Evolutionary conservation across 164 flowering plant genomes (phyloP), one percentile per base, ranked within the genome.

Genomic region (Tetracentron sinense): DNA sequence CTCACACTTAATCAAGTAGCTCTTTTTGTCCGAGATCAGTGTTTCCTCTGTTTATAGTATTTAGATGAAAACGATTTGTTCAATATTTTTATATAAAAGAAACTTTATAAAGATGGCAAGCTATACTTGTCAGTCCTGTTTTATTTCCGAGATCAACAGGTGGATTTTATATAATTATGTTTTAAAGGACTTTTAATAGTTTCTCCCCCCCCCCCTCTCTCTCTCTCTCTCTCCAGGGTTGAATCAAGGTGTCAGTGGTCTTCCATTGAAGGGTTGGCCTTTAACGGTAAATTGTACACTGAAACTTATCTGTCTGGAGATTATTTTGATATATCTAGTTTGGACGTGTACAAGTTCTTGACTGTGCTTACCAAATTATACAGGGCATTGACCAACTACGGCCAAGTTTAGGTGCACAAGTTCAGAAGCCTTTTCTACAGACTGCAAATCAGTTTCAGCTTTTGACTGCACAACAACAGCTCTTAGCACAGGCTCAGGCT

Each of bases 201-300:
- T n/a, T n/a, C n/a, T n/a, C n/a, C n/a, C n/a, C n/a, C n/a, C n/a
- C n/a, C n/a, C n/a, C n/a, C n/a, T 60, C 58, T 2, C 26, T 38
- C 28, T 61, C 12, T 29, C 57, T 52, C 47, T 48, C 33, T 61
- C 49, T 61, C 71, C 80, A 82, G 94, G 94, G 58, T 53, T 85
- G 58, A 90, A 81, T 69, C 92, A 83, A 75, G 85, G 94, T 61
- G 81, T 78, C 38, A 74, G 80, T 60, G 79, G 87, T 59, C 82
- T 86, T 70, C 94, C 97, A 38, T 69, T 90, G 58, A 90, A 82
- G 84, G 94, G 97, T 50, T 90, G 97, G 97, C 97, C 97, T 22
- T 72, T 85, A 57, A 83, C 89, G 53, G 96, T 89, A 79, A 89
- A 92, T 81, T 48, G 17, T 42, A 52, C 19, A 5, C 29, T 42